A percentile compares a stretch with the other conserved stretches of the same genome.
Evolutionary conservation across 805 yeast species (phyloP).

Genomic region (Saturnispora galanensis): DNA sequence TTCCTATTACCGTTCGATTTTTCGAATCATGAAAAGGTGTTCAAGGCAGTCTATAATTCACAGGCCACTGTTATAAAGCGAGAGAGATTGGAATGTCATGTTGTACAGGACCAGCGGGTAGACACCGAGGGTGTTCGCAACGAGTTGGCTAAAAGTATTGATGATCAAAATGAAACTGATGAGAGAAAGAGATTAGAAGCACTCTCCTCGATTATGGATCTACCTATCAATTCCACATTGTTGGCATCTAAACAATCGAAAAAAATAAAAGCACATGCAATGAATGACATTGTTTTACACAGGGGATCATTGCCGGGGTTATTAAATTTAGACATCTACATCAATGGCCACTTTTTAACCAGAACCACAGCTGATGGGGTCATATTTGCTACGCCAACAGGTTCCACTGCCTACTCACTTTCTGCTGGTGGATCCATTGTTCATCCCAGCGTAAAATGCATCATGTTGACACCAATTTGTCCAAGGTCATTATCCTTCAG

Average conservation of each 20-base stretch:
- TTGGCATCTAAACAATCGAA: slow-evolving; percentile 12
- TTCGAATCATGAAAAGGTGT: slow-evolving; percentile 46
- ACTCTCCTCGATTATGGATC: slow-evolving; percentile 11
- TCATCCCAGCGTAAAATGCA: slow-evolving; percentile 78
- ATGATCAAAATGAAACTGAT: slow-evolving; percentile 3
- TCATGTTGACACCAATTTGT: slow-evolving; percentile 80
- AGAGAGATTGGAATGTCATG: slow-evolving; percentile 69
- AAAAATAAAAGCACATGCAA: slow-evolving; percentile 44
- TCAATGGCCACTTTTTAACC: slow-evolving; percentile 77
- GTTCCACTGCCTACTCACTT: slow-evolving; percentile 87
- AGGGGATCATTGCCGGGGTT: slow-evolving; percentile 84
- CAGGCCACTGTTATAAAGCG: slow-evolving; percentile 68
- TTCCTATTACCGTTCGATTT: slow-evolving; percentile 83
- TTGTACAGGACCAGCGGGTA: slow-evolving; percentile 25
- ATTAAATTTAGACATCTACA: slow-evolving; percentile 71
- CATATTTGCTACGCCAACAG: slow-evolving; percentile 81
- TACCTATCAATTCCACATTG: slow-evolving; percentile 12
- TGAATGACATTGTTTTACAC: slow-evolving; percentile 87
- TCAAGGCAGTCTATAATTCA: slow-evolving; percentile 55
- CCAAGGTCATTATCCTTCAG: slow-evolving; percentile 87
- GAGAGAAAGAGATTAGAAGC: slow-evolving; percentile 10
- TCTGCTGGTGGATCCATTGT: slow-evolving; percentile 90
- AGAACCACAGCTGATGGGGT: slow-evolving; percentile 91
- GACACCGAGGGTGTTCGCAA: background rate
- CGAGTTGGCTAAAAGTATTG: slow-evolving; percentile 2